Percentiles rank a stretch among this genome's conserved stretches.
Evolutionary conservation across 2,329 filamentous ascomycete genomes (phyloP).

Genomic region (Fusarium sp.): DNA sequence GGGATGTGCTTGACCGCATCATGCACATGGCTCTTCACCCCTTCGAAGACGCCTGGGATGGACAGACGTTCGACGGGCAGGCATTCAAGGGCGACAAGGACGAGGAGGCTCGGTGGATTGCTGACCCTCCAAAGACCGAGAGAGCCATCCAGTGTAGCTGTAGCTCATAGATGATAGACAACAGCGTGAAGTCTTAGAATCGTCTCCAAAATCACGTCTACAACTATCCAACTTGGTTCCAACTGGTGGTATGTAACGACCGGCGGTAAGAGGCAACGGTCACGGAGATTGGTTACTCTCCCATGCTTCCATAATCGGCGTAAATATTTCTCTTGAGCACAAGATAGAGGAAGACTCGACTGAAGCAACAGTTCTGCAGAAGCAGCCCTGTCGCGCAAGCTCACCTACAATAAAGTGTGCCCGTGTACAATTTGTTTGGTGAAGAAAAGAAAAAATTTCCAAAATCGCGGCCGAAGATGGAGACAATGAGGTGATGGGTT

Average conservation of each 20-base stretch:
- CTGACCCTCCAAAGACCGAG: constrained; percentile 80
- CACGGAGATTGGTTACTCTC: constrained; percentile 66
- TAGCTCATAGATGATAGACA: constrained; percentile 68
- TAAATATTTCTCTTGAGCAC: constrained; percentile 68
- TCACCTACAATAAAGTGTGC: constrained; percentile 77
- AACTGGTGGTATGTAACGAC: constrained; percentile 65
- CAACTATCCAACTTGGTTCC: constrained; percentile 16
- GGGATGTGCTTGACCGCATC: constrained; percentile 76
- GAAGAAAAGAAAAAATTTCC: constrained; percentile 49
- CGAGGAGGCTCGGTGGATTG: constrained; percentile 83
- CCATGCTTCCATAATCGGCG: constrained; percentile 77
- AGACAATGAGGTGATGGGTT: constrained; percentile 21
- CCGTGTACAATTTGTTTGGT: constrained; percentile 67
- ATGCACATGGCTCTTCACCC: constrained; percentile 86
- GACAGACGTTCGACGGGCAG: constrained; percentile 56
- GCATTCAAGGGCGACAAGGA: constrained; percentile 66
- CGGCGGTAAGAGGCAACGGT: constrained; percentile 75
- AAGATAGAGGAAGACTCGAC: constrained; percentile 77
- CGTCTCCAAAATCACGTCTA: constrained; percentile 5
- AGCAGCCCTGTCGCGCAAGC: constrained; percentile 60
- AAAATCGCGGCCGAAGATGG: constrained; percentile 34
- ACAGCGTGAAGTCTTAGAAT: background rate
- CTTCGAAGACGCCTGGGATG: constrained; percentile 79
- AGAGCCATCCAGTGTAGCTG: constrained; percentile 94
- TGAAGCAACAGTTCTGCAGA: constrained; percentile 52